phyloP scores from a whole-genome alignment of 176 grass and related monocot species.

The Phragmites australis region DNA sequence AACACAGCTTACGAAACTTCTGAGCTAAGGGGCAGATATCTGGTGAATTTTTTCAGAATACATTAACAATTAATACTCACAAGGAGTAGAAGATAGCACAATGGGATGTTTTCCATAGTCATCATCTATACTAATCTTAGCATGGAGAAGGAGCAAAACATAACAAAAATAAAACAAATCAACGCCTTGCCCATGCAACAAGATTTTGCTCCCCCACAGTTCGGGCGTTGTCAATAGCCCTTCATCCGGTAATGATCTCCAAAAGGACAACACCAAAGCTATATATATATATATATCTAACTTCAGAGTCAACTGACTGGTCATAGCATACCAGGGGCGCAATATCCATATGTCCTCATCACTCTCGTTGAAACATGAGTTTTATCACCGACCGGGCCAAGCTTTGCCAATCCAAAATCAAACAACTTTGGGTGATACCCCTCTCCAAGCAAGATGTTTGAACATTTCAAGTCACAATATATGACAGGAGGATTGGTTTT shows the following conservation, averaged over 20 bases:
- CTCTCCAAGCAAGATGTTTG: slow-evolving; percentile 63
- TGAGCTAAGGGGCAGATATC: slow-evolving; percentile 26
- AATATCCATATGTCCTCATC: slow-evolving; percentile 72
- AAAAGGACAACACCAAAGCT: slow-evolving; percentile 61
- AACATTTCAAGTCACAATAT: slow-evolving; percentile 65
- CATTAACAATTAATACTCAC: slow-evolving; percentile 2
- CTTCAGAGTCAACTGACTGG: slow-evolving; percentile 57
- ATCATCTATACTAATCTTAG: not conserved
- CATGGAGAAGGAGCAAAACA: not conserved
- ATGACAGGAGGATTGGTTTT: slow-evolving; percentile 68
- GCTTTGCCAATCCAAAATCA: slow-evolving; percentile 68
- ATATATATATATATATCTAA: slow-evolving; percentile 67
- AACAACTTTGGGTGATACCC: slow-evolving; percentile 58
- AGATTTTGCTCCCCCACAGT: slow-evolving; percentile 61
- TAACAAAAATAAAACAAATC: not conserved
- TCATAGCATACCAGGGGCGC: slow-evolving; percentile 66
- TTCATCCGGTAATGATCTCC: slow-evolving; percentile 58
- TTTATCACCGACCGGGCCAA: slow-evolving; percentile 58
- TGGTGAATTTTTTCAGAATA: slow-evolving; percentile 20
- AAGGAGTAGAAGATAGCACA: not conserved
- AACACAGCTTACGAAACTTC: slow-evolving; percentile 14
- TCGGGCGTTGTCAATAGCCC: slow-evolving; percentile 57
- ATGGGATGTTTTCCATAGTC: not conserved
- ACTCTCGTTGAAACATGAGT: slow-evolving; percentile 68
- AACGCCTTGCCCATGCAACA: slow-evolving; percentile 54